Conservation (phyloP, 2,329 filamentous ascomycete species). For the Trichocomaceae sp. region DNA sequence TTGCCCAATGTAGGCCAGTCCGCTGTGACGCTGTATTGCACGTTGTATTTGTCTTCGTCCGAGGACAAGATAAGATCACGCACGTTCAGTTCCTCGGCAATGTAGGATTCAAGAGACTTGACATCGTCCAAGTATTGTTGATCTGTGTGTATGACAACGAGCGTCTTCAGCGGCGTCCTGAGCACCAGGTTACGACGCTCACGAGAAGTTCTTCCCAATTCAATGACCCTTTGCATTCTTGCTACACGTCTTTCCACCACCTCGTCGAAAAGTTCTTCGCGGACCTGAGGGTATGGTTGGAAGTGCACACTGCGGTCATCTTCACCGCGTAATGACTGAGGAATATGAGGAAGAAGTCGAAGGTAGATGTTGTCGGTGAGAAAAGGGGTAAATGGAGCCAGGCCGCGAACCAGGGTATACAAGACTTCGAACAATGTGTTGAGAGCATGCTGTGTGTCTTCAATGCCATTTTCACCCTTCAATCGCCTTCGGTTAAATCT, state of each 20-base stretch:
- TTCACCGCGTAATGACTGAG: constrained; percentile 59
- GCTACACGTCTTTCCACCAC: constrained; percentile 78
- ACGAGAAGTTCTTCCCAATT: constrained; percentile 76
- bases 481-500: constrained; percentile 85
- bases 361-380: constrained; percentile 91
- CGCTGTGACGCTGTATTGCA: constrained; percentile 81
- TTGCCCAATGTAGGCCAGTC: constrained; percentile 94
- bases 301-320: constrained; percentile 89
- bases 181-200: constrained; percentile 78
- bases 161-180: constrained; percentile 83
- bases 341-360: constrained; percentile 74
- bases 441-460: constrained; percentile 82
- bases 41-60: constrained; percentile 85
- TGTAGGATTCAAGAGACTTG: constrained; percentile 76
- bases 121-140: constrained; percentile 79
- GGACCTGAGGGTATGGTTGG: constrained; percentile 79
- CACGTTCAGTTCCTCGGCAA: constrained; percentile 86
- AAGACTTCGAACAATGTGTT: constrained; percentile 93
- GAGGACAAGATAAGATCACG: constrained; percentile 74
- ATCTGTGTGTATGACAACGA: constrained; percentile 83
- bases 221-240: constrained; percentile 94
- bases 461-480: constrained; percentile 79
- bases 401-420: constrained; percentile 76
- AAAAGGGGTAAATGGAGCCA: constrained; percentile 94
- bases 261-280: constrained; percentile 78